A percentile compares a stretch with the other conserved stretches of the same genome.
phyloP scores from a whole-genome alignment of 768 basidiomycete species.

The Lactarius indigo region DNA sequence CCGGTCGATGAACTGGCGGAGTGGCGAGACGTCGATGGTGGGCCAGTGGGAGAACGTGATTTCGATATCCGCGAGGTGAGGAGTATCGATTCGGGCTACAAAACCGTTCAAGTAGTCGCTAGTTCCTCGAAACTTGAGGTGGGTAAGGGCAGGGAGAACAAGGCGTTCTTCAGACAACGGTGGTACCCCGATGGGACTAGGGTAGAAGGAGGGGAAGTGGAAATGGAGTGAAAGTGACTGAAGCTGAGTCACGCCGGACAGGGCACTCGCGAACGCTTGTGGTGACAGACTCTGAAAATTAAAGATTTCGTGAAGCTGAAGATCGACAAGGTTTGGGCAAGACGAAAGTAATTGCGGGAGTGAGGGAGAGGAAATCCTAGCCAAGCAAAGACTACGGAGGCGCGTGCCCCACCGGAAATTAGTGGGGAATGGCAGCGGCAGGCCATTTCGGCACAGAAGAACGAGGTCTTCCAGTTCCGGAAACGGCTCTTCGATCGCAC shows the following conservation, averaged over 20 bases:
- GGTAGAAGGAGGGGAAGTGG: background rate
- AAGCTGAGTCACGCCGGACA: background rate
- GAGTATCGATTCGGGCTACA: background rate
- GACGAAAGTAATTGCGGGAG: background rate
- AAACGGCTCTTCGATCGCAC: background rate
- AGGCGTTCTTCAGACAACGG: background rate
- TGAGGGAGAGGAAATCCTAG: background rate
- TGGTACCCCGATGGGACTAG: background rate
- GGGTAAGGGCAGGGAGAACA: background rate
- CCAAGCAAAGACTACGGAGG: background rate
- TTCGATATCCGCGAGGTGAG: background rate
- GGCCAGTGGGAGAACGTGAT: background rate
- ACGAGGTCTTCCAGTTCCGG: background rate
- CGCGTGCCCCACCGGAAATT: background rate
- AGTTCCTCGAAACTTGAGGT: background rate
- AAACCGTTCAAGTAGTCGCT: background rate
- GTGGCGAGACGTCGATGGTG: background rate
- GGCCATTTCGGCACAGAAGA: background rate
- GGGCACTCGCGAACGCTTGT: background rate
- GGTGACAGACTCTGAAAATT: no score
- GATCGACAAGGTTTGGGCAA: background rate
- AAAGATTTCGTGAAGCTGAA: background rate
- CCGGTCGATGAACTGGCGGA: background rate
- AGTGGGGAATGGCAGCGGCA: background rate
- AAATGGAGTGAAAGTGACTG: background rate